A percentile compares a stretch with the other conserved stretches of the same genome.
Evolutionary conservation across 192 early-diverging fungal species (phyloP).

Genomic region (Coemansia sp.): DNA sequence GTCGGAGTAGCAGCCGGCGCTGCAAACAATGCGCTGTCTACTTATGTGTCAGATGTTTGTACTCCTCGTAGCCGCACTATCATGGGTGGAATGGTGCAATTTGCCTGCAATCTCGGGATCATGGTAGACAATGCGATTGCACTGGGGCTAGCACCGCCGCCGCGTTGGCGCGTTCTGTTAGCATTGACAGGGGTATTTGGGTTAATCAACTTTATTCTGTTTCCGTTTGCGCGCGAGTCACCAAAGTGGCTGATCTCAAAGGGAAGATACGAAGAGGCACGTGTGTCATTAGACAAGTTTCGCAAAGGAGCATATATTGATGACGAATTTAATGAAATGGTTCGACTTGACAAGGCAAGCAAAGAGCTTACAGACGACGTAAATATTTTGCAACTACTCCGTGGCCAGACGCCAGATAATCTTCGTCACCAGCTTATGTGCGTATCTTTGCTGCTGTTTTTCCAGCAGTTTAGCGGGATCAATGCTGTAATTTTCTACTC

Average conservation of each 20-base stretch:
- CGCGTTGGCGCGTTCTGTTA: conserved; percentile 73
- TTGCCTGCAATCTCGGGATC: conserved; percentile 76
- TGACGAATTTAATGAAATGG: conserved; percentile 65
- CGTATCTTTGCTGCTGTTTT: conserved; percentile 64
- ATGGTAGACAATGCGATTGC: conserved; percentile 67
- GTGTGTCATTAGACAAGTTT: conserved; percentile 52
- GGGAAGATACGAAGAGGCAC: conserved; percentile 61
- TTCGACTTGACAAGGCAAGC: conserved; percentile 45
- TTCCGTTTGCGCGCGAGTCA: conserved; percentile 73
- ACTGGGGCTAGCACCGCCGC: conserved; percentile 58
- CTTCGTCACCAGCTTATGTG: conserved; percentile 63
- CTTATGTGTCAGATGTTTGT: conserved; percentile 77
- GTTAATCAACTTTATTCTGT: conserved; percentile 56
- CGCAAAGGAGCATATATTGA: conserved; percentile 59
- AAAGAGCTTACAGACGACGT: conserved; percentile 39
- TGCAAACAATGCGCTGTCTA: conserved; percentile 58
- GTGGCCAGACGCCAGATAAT: conserved; percentile 53
- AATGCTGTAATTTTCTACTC: conserved; percentile 84
- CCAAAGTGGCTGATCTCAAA: conserved; percentile 70
- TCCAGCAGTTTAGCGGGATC: conserved; percentile 85
- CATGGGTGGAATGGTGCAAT: conserved; percentile 72
- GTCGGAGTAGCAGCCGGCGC: conserved; percentile 73
- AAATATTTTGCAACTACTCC: conserved; percentile 57
- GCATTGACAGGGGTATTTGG: conserved; percentile 61
- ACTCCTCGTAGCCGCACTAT: conserved; percentile 67